A percentile compares a stretch with the other conserved stretches of the same genome.
Evolutionary conservation across 2,329 filamentous ascomycete species (phyloP).

Genomic region (Microdochium bolleyi): DNA sequence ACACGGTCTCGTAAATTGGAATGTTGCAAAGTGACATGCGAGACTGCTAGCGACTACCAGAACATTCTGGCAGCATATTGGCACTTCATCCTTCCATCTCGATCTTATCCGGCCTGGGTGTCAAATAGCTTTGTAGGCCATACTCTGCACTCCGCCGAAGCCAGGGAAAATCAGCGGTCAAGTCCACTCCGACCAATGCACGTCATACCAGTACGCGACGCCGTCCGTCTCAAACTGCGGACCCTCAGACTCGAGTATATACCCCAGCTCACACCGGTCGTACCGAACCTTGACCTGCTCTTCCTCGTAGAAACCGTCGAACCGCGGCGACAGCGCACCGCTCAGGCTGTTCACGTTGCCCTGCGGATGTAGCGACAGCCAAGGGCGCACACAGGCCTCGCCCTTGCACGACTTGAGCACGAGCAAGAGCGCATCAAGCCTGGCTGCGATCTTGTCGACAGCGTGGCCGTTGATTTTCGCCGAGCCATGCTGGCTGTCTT

Average conservation of each 20-base stretch:
- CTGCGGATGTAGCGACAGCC: slow-evolving; percentile 46
- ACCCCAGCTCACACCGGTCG: slow-evolving; percentile 2
- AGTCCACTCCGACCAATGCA: too few species aligned
- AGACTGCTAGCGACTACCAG: too few species aligned
- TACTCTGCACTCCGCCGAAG: too few species aligned
- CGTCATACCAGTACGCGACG: background rate
- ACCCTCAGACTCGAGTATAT: background rate
- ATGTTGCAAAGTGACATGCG: too few species aligned
- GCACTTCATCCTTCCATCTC: too few species aligned
- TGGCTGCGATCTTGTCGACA: slow-evolving; percentile 31
- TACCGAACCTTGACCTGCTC: slow-evolving; percentile 1
- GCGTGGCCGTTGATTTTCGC: slow-evolving; percentile 21
- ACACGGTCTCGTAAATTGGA: too few species aligned
- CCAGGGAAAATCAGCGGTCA: too few species aligned
- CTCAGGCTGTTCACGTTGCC: slow-evolving; percentile 39
- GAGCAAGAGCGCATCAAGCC: slow-evolving; percentile 50
- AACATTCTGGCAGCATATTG: too few species aligned
- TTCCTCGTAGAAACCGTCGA: slow-evolving; percentile 23
- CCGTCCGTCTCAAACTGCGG: background rate
- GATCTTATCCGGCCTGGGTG: too few species aligned
- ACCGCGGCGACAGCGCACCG: slow-evolving; percentile 39
- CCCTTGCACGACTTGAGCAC: slow-evolving; percentile 54
- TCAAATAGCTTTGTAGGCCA: too few species aligned
- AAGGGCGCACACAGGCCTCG: slow-evolving; percentile 43
- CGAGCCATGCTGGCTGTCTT: slow-evolving; percentile 18